Evolutionary conservation across 176 grass and related monocot genomes (phyloP).

Genomic region (Alloteropsis semialata): DNA sequence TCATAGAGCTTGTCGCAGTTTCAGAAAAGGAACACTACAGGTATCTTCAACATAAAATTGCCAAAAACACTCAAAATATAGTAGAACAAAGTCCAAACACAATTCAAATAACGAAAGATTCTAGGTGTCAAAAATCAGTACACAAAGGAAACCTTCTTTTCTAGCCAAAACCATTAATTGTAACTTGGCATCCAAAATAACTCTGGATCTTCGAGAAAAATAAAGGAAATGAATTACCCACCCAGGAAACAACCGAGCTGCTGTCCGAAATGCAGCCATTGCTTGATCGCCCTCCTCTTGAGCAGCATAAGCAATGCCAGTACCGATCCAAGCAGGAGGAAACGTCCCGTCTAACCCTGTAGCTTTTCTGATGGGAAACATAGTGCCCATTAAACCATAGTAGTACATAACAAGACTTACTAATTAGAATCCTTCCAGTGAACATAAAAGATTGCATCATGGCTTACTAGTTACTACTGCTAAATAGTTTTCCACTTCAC

Average conservation of each 20-base stretch:
- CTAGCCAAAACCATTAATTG: conserved; percentile 1
- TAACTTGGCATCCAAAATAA: conserved; percentile 6
- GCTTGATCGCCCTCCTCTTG: conserved; percentile 96
- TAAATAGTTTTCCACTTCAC: not conserved
- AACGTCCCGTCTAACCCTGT: conserved; percentile 86
- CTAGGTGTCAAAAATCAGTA: conserved; percentile 6
- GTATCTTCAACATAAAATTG: not conserved
- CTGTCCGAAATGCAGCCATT: conserved; percentile 89
- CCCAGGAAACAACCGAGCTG: conserved; percentile 96
- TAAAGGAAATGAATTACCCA: conserved; percentile 38
- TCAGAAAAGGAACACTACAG: not conserved
- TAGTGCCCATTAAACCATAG: conserved; percentile 24
- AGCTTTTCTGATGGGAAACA: conserved; percentile 69
- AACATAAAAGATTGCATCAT: not conserved
- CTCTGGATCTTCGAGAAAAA: not conserved
- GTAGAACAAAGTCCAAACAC: conserved; percentile 2
- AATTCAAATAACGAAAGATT: not conserved
- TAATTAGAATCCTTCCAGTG: not conserved
- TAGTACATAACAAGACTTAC: not conserved
- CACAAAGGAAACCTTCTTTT: not conserved
- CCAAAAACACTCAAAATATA: not conserved
- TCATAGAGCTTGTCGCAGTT: not conserved
- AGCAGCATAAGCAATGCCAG: conserved; percentile 88
- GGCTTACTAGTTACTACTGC: not conserved
- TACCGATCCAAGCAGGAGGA: conserved; percentile 93